Evolutionary conservation across 495 filamentous ascomycete species (phyloP), one percentile per base, ranked within the genome.

Genomic region (Neurospora sp.): DNA sequence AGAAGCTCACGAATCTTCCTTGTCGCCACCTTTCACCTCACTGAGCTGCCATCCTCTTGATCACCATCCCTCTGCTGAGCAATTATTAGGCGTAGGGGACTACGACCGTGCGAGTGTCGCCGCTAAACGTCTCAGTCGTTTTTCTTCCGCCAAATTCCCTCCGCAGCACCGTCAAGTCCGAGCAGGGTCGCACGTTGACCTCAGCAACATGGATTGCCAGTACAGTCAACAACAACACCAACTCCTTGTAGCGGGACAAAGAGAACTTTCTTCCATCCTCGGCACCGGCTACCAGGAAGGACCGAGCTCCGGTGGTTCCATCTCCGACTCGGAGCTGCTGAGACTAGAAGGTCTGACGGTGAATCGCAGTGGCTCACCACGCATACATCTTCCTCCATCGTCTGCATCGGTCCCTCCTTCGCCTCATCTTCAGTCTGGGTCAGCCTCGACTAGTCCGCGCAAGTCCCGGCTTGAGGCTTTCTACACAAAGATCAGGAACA

Each of bases 321-420:
- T 85, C 71, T 85, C 84, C 16, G 83, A 85, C 74, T 85, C 83
- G 40, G 83, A 86, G 74, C 75, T 86, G 35, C 80, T 84, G 3
- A 81, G 80, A 61, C 76, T 86, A 44, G 85, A 86, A 72, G 83
- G 83, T 0, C 74, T 86, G 44, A 80, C 82, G n/a, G 77, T 85
- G 71, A 79, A 35, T 6, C 27, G 53, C 27, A 65, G 53, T 65
- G 27, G 80, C 69, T 83, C 83, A 14, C 80, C 81, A 3, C 79
- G 75, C 74, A 75, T 76, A 71, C 68, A 74, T 70, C 75, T 73
- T 69, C 79, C 73, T 1, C 73, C 71, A 18, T 45, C 71, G 10
- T 78, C 80, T 27, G 76, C 76, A 16, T 78, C 80, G 4, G 74
- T 77, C 27, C 78, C 79, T 16, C 47, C 78, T 3, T 79, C 79